These are phyloP conservation scores for Dalbergia cultrata DNA, from an alignment of 306 rosid genomes.

Conservation along the genomic window DNA sequence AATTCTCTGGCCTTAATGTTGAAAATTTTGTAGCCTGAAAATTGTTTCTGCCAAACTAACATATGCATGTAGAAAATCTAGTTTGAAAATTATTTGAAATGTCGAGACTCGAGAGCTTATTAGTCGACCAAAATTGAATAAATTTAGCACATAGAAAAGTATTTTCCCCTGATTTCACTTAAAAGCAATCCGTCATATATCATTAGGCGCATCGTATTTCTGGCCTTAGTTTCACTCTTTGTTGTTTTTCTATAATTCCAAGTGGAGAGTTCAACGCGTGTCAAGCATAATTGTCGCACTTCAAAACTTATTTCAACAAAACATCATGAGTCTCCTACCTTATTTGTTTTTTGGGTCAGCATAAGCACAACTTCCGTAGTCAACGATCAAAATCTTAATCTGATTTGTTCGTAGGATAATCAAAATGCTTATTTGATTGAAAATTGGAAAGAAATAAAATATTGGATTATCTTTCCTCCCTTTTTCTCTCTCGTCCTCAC, in stretches of 20 bases:
- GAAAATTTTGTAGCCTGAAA: background rate
- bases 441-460: slow-evolving; percentile 40
- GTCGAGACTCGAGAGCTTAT: background rate
- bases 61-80: background rate
- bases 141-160: background rate
- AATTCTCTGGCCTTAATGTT: background rate
- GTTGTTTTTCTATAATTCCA: background rate
- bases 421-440: slow-evolving; percentile 8
- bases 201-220: slow-evolving; percentile 1
- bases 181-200: background rate
- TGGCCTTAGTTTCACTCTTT: background rate
- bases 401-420: background rate
- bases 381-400: slow-evolving; percentile 11
- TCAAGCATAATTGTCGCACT: slow-evolving; percentile 20
- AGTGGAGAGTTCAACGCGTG: slow-evolving; percentile 11
- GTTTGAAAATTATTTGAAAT: background rate
- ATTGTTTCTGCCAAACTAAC: too few relatives aligned
- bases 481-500: background rate
- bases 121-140: background rate
- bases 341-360: background rate
- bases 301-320: background rate
- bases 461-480: background rate
- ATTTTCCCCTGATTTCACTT: background rate
- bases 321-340: background rate
- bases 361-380: slow-evolving; percentile 5